phyloP scores from a whole-genome alignment of 176 grass and related monocot species.

The Metroxylon sagu region DNA sequence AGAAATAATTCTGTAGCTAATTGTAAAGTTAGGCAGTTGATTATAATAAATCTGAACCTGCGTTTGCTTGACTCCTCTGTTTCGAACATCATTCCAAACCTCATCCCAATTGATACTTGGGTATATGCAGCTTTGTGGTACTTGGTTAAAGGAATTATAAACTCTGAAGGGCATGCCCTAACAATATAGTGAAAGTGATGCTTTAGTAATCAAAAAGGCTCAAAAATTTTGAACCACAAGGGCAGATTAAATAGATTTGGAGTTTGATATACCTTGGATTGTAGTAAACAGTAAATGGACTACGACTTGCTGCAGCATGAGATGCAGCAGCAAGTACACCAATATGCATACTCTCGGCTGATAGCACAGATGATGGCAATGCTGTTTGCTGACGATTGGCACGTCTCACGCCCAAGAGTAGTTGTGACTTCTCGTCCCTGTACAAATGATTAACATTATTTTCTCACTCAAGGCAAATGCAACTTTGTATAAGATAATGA shows the following conservation, averaged over 20 bases:
- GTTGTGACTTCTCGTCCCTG: conserved; percentile 95
- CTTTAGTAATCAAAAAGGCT: not conserved
- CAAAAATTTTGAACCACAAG: not conserved
- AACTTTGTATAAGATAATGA: too few species aligned
- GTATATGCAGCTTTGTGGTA: conserved; percentile 73
- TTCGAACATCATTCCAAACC: conserved; percentile 98
- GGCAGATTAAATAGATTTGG: too few species aligned
- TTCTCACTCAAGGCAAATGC: too few species aligned
- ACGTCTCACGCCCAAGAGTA: conserved; percentile 77
- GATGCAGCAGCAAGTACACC: conserved; percentile 91
- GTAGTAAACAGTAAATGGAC: conserved; percentile 91
- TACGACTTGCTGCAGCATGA: conserved; percentile 75
- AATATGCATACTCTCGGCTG: conserved; percentile 97
- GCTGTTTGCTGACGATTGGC: conserved; percentile 47
- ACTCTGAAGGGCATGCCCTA: conserved; percentile 81
- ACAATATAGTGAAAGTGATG: not conserved
- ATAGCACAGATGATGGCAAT: conserved; percentile 79
- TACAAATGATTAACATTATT: not conserved
- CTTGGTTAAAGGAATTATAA: conserved; percentile 72
- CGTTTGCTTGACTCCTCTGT: conserved; percentile 92
- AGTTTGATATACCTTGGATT: conserved; percentile 55
- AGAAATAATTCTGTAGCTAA: too few species aligned
- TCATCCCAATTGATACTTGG: conserved; percentile 79
- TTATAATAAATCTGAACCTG: conserved; percentile 31
- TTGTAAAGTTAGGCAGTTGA: too few species aligned